Evolutionary conservation across 495 filamentous ascomycete species (phyloP), one percentile per base, ranked within the genome.

Genomic region (Stereocaulon alpinum): DNA sequence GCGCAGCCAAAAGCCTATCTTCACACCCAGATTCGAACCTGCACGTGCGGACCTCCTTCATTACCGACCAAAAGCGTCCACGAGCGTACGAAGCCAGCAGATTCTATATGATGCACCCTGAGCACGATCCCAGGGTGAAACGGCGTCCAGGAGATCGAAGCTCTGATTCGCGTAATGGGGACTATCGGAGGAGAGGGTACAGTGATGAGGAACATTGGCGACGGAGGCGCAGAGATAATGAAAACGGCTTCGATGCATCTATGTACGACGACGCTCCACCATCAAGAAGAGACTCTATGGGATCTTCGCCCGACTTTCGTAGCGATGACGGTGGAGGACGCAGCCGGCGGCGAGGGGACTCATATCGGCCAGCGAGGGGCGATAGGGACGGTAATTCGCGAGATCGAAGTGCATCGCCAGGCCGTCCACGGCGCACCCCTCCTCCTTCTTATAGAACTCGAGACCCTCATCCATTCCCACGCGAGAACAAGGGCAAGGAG

Each of bases 61-160:
- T 74, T n/a, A 74, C 79, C 6, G 93, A 98, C 69, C 84, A 77
- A 63, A 98, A 98, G 72, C 78, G 80, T 54, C 73, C 78, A 17
- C 83, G 86, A 41, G 90, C 93, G 0, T 77, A 87, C 15, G 82
- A 88, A 54, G 77, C 85, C 37, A 96, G 93, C 70, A 77, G 89
- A 17, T 97, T 91, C 72, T 98, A 97, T 68, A 81, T 95, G 10
- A 78, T 93, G 66, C 85, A 98, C 64, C 90, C 91, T 0, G 85
- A 94, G 62, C 83, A 91, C 66, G 91, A 96, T 66, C 90, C 88
- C 2, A 80, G 85, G 44, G 88, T 94, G 70, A 78, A 82, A 45
- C 74, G 84, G 60, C 77, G 81, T 43, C 65, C 70, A 32, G 75
- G 76, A 5, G 65, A 37, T 6, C 49, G 73, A 48, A 75, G 77